Evolutionary conservation across 208 protist species (phyloP).

Genomic region (Vickermania spadyakhi): DNA sequence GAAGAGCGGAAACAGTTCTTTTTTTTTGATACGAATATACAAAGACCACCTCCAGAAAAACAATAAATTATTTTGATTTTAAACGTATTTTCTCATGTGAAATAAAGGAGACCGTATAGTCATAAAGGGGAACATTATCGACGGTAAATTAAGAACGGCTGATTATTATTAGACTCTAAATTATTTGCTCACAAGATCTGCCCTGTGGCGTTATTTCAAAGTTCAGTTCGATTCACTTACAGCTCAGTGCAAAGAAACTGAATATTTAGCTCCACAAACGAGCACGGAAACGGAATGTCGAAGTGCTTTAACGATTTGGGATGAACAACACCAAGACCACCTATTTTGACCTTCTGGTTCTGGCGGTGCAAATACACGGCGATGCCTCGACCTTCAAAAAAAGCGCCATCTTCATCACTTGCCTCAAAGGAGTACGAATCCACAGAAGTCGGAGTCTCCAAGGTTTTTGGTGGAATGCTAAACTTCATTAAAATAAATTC

Average conservation of each 20-base stretch:
- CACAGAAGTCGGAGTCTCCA: slow-evolving; percentile 9
- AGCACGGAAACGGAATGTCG: slow-evolving; percentile 88
- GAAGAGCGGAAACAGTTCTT: too few relatives aligned
- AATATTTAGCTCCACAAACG: slow-evolving; percentile 91
- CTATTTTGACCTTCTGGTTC: slow-evolving; percentile 45
- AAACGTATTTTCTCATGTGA: too few relatives aligned
- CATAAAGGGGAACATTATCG: too few relatives aligned
- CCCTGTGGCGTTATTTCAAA: too few relatives aligned
- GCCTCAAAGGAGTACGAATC: slow-evolving; percentile 50
- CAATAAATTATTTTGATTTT: too few relatives aligned
- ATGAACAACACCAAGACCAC: slow-evolving; percentile 80
- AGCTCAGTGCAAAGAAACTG: slow-evolving; percentile 50
- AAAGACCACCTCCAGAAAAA: too few relatives aligned
- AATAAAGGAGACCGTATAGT: too few relatives aligned
- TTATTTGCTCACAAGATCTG: too few relatives aligned
- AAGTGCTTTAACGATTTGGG: slow-evolving; percentile 90
- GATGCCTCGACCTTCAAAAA: slow-evolving; percentile 85
- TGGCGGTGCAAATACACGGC: slow-evolving; percentile 71
- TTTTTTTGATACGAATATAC: too few relatives aligned
- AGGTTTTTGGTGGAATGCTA: slow-evolving; percentile 27
- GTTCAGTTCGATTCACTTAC: slow-evolving; percentile 1
- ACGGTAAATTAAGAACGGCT: too few relatives aligned
- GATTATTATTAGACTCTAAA: too few relatives aligned
- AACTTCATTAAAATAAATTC: slow-evolving; percentile 73
- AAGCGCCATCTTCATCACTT: slow-evolving; percentile 66